These are phyloP conservation scores for Luffa aegyptiaca DNA, from an alignment of 306 rosid species.

Conservation along the genomic window DNA sequence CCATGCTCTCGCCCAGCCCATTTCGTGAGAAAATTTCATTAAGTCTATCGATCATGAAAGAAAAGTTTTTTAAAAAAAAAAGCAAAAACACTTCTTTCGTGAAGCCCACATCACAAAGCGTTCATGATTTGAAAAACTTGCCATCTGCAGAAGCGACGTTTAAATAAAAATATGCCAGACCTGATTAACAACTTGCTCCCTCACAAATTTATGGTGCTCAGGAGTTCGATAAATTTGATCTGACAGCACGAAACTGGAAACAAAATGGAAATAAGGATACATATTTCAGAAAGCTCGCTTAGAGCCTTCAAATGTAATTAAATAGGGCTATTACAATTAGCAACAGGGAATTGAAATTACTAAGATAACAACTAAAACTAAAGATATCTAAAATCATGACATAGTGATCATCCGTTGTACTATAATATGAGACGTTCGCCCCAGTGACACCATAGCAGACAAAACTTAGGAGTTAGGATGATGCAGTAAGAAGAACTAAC, in stretches of 20 bases:
- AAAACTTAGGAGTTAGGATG: neutral
- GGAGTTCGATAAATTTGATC: conserved; percentile 43
- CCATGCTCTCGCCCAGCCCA: neutral
- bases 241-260: conserved; percentile 45
- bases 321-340: conserved; percentile 1
- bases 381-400: too few relatives aligned
- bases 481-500: conserved; percentile 14
- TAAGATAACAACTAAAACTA: too few relatives aligned
- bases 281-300: neutral
- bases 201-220: conserved; percentile 44
- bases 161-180: conserved; percentile 11
- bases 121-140: neutral
- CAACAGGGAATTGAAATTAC: too few relatives aligned
- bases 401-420: too few relatives aligned
- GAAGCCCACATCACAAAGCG: neutral
- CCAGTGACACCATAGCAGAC: neutral
- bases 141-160: neutral
- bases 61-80: neutral
- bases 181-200: conserved; percentile 44
- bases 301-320: neutral
- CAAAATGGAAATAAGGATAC: conserved; percentile 2
- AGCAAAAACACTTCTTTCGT: neutral
- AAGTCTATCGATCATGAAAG: neutral
- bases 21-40: neutral
- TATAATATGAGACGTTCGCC: too few relatives aligned